These are phyloP conservation scores for Punica granatum DNA, from an alignment of 345 rosid species.

Conservation along the genomic window DNA sequence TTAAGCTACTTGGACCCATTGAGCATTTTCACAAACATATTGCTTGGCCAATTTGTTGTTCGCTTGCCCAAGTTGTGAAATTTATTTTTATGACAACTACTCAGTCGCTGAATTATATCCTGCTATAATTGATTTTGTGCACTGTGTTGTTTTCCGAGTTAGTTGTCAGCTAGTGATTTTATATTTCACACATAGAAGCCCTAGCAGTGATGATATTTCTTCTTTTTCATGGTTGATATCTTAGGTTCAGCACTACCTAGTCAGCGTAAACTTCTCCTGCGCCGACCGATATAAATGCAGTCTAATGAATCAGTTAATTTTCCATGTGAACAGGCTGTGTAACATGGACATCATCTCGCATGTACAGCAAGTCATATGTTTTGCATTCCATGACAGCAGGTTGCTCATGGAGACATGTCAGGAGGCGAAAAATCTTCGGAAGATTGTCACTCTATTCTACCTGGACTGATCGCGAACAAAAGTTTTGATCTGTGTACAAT, in stretches of 20 bases:
- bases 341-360: slow-evolving; percentile 93
- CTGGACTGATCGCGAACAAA: slow-evolving; percentile 37
- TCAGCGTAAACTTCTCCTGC: background rate
- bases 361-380: slow-evolving; percentile 95
- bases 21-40: background rate
- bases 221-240: background rate
- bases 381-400: slow-evolving; percentile 93
- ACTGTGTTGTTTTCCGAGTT: background rate
- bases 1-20: background rate
- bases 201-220: background rate
- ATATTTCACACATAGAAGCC: background rate
- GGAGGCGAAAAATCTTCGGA: slow-evolving; percentile 85
- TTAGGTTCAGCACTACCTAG: background rate
- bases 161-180: background rate
- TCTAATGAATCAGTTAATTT: background rate
- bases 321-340: slow-evolving; percentile 54
- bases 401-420: slow-evolving; percentile 94
- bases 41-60: background rate
- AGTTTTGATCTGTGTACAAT: background rate
- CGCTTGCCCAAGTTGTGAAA: too few relatives aligned
- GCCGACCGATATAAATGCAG: background rate
- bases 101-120: background rate
- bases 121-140: background rate
- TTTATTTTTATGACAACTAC: background rate
- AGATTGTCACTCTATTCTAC: slow-evolving; percentile 88